Evolutionary conservation across 306 rosid genomes (phyloP), one percentile per base, ranked within the genome.

Genomic region (Pyrus pyrifolia): DNA sequence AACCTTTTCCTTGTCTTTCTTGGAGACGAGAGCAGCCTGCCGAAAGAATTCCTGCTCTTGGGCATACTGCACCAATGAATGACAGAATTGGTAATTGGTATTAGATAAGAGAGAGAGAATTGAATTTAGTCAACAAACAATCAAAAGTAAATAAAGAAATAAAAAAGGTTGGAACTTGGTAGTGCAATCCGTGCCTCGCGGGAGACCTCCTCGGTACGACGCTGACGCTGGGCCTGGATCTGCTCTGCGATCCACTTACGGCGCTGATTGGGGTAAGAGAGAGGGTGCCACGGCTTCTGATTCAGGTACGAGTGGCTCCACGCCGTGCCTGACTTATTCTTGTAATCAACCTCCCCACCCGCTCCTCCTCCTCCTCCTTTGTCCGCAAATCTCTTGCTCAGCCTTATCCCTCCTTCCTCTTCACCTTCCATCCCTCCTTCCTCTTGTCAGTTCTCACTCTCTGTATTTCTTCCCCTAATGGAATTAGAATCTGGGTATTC

Each of bases 161-260:
- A 35, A 35, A 35, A 6, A 35, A 35, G 40, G 40, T 40, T 40
- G 45, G 45, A 40, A 40, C 10, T 40, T 40, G 11, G 59, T 19
- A 15, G 35, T 21, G 12, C 14, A n/a, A 4, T 44, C 53, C 35
- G 35, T 15, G 30, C 97, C 93, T 95, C 99, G 69, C 96, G 97
- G n/a, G 99, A 85, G 46, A 95, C 96, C 76, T 95, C 97, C 9
- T 92, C 90, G 33, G 83, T 18, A 31, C 91, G 97, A 38, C 96
- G 96, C 61, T 85, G 67, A 52, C 73, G 86, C 15, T 87, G 82
- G 74, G 91, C 85, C 80, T 92, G 91, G 60, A 94, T 89, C 74
- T 95, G 98, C 77, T 95, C 98, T 79, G 97, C 96, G 79, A 95
- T 95, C 98, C 98, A 95, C 84, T 90, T 95, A 77, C 97, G 96